These are phyloP conservation scores for Cryptomeria japonica DNA, from an alignment of 75 land plant species.

Conservation along the genomic window DNA sequence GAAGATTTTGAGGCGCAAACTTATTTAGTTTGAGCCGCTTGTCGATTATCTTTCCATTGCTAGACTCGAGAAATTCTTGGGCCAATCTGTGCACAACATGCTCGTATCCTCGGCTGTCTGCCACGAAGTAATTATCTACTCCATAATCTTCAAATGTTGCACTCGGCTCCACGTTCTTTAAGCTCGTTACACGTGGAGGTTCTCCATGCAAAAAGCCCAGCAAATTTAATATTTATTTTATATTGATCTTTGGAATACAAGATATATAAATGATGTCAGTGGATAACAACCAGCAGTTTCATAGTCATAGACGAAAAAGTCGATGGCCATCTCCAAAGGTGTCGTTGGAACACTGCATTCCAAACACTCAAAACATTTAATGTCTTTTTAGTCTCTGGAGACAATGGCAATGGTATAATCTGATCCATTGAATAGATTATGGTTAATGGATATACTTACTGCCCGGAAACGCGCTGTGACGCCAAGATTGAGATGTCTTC, in stretches of 20 bases:
- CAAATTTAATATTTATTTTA: too few species aligned
- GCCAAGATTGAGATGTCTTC: conserved; percentile 13
- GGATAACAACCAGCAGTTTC: too few species aligned
- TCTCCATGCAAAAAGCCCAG: conserved; percentile 24
- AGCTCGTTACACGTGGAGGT: conserved; percentile 71
- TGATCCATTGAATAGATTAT: too few species aligned
- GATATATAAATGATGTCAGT: too few species aligned
- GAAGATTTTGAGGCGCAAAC: conserved; percentile 36
- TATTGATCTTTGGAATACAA: too few species aligned
- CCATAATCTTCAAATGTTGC: conserved; percentile 57
- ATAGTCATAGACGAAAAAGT: too few species aligned
- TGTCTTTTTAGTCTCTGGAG: too few species aligned
- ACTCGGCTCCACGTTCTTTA: conserved; percentile 47
- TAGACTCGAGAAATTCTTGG: conserved; percentile 32
- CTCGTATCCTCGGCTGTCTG: conserved; percentile 61
- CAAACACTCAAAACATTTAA: too few species aligned
- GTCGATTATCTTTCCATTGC: conserved; percentile 20
- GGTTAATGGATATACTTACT: not conserved
- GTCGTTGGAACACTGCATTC: too few species aligned
- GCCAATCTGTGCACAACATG: conserved; percentile 58
- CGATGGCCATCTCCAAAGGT: too few species aligned
- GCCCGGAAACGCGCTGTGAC: not conserved
- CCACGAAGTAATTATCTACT: conserved; percentile 51
- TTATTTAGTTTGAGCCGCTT: conserved; percentile 49
- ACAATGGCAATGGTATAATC: too few species aligned